These are phyloP conservation scores for Coffea canephora DNA, from an alignment of 257 asterid genomes.

Conservation along the genomic window DNA sequence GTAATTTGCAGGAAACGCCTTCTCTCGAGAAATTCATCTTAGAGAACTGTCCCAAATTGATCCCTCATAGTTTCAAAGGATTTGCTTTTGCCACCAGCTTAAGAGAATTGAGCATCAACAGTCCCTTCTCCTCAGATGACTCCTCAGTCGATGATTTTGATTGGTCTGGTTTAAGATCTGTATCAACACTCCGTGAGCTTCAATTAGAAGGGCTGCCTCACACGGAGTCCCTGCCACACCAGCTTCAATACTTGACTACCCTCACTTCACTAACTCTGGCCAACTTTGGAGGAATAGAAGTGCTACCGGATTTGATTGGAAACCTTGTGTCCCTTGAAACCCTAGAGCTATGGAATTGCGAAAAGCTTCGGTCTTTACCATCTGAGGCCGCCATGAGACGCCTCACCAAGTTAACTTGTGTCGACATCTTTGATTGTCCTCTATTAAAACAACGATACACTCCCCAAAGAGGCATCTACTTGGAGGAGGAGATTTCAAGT, in stretches of 20 bases:
- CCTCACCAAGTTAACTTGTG: too few species aligned
- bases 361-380: conserved; percentile 9
- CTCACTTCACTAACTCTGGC: accelerated
- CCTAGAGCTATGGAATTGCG: accelerated
- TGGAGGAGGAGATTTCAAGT: too few species aligned
- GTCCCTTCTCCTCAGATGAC: conserved; percentile 8
- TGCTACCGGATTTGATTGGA: conserved; percentile 23
- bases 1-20: too few species aligned
- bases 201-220: too few species aligned
- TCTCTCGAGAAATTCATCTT: not conserved
- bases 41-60: conserved; percentile 13
- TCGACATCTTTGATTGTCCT: too few species aligned
- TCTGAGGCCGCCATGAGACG: not conserved
- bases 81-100: conserved; percentile 3
- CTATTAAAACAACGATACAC: too few species aligned
- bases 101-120: not conserved
- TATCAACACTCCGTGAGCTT: too few species aligned
- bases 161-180: too few species aligned
- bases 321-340: conserved; percentile 12
- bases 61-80: not conserved
- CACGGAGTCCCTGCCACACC: too few species aligned
- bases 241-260: not conserved
- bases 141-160: not conserved
- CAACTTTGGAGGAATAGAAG: conserved; percentile 14
- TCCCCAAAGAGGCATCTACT: too few species aligned